Base-by-base conservation (phyloP, 108 stramenopile genomes). In the Fragilaria radians region DNA sequence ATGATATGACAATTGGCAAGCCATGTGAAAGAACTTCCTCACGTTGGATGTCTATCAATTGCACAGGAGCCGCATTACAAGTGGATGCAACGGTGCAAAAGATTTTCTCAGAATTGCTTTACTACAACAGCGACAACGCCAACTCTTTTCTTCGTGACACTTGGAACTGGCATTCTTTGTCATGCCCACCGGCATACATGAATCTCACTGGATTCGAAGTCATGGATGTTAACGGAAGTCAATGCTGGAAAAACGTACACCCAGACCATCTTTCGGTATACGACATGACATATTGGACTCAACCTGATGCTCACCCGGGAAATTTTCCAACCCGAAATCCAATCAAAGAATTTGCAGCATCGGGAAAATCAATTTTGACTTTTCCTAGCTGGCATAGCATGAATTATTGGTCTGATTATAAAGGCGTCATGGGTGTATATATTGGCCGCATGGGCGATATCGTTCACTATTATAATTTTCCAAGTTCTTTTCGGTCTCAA, bases 241-340 rank as follows among this genome's bases (percentile, higher is more conserved):
- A 19, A n/a, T 74, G 68, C 31, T 74, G 67, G 67, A 49, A 62
- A 14, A 47, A 82, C 52, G 78, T 82, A 1, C 80, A 85, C 59
- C 76, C 62, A 33, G 65, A 74, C 11, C 57, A 72, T 46, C 57
- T 57, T 28, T 70, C 74, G 54, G 75, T 85, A 32, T 85, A 80
- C 45, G 84, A 85, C 42, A 66, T 81, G 21, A 79, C 78, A 11
- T 66, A 63, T 32, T 85, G 76, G 76, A 51, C 28, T 17, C n/a
- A 48, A 19, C 24, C 45, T 22, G 51, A 32, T 28, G n/a, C 14
- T 28, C 73, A 74, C 48, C 62, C 67, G 1, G 67, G 67, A 34
- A 60, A 47, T 32, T 42, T 14, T 14, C 11, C 36, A 51, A 32
- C 19, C 50, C 2, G 50, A 30, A 2, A 60, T 14, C 26, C 30